Base-by-base conservation (phyloP, 140 eudicot species). In the Erigeron philadelphicus region DNA sequence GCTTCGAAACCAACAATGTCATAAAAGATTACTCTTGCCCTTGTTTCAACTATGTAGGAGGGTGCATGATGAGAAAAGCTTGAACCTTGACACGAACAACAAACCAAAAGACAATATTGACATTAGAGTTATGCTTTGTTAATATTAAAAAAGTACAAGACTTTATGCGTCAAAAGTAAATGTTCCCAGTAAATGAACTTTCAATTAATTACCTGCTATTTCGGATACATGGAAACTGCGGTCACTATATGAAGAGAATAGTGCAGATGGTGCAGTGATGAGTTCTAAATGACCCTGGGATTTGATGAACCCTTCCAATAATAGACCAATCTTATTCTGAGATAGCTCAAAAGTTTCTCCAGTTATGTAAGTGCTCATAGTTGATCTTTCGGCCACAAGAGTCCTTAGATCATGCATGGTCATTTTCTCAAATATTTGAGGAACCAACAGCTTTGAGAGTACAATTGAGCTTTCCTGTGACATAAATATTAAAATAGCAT, bases 221-320 rank as follows among this genome's bases (percentile, higher is more conserved):
- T 86, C 96, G 64, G 86, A 73, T 8, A 47, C 75, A 8, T 19
- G 75, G 71, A 81, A 81, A 68, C 92, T 86, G 69, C 75, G 86
- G 74, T 86, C 87, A 21, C 63, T 68, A 48, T 62, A 74, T 23
- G 81, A 78, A 58, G 92, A 87, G 64, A 83, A 66, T 40, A 92
- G 48, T n/a, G 85, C 73, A 17, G 96, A 88, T 16, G 98, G 98
- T 55, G 95, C 79, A 49, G 88, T 81, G 47, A 92, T 83, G 66
- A 88, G 80, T 74, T 86, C 95, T 58, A 86, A 83, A 15, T 70
- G 47, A 67, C 82, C 82, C 64, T 86, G 95, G 7, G 81, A 38
- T 84, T 80, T 90, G 7, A 88, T 67, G 61, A 84, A 92, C 50
- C 98, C 98, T 83, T 92, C 98, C 71, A 92, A 79, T 58, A 92